Conservation (phyloP, 352 stramenopile species). For the Halophytophthora batemanensis region DNA sequence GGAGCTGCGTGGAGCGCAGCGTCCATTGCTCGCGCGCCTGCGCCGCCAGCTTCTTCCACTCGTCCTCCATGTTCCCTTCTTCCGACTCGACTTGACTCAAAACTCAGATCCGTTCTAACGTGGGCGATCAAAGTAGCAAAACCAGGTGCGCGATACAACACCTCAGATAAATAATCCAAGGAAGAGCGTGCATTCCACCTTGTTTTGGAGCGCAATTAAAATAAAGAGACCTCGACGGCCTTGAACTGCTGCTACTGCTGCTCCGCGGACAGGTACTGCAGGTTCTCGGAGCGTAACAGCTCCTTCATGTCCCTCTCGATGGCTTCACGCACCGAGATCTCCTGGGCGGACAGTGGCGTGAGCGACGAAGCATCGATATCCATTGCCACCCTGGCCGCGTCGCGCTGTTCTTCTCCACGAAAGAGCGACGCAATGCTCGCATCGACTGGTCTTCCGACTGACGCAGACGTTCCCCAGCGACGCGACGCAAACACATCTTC, state of each 20-base stretch:
- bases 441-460: neutral
- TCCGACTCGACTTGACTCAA: no score
- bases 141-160: no score
- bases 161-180: no score
- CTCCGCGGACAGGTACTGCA: neutral
- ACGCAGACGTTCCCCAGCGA: conserved; percentile 12
- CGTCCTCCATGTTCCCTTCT: conserved; percentile 5
- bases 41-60: conserved; percentile 21
- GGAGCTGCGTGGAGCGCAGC: conserved; percentile 13
- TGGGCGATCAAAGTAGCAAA: no score
- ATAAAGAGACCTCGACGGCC: no score
- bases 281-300: conserved; percentile 12
- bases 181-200: no score
- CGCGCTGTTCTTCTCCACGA: no score
- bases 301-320: conserved; percentile 24
- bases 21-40: conserved; percentile 15
- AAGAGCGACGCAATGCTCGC: no score
- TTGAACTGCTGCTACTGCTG: no score
- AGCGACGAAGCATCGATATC: neutral
- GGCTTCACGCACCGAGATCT: conserved; percentile 19
- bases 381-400: no score
- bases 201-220: no score
- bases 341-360: conserved; percentile 5
- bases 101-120: no score
- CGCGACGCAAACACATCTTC: conserved; percentile 31